phyloP scores from a whole-genome alignment of 2,329 filamentous ascomycete species.

The Scopulariopsis brevicaulis region DNA sequence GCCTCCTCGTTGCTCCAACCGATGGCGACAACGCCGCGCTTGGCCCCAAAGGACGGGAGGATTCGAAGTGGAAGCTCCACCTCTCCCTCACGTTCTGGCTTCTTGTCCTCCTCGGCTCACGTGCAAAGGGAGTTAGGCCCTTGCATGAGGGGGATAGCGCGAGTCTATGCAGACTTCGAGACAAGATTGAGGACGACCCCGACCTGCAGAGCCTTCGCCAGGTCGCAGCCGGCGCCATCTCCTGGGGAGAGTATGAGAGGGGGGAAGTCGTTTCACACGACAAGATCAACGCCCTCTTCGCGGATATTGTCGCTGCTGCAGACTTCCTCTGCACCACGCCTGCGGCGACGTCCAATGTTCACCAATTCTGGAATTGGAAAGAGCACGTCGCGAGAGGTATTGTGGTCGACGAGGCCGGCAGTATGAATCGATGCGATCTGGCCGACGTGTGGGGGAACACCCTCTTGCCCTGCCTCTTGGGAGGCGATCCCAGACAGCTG shows the following conservation, averaged over 20 bases:
- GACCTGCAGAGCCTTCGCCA: background rate
- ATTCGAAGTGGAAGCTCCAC: no score
- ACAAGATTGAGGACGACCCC: no score
- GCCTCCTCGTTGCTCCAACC: no score
- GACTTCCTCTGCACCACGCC: background rate
- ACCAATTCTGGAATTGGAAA: background rate
- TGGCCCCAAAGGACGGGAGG: no score
- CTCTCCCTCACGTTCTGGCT: no score
- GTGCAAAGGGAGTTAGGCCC: no score
- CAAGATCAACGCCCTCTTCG: background rate
- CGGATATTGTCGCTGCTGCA: background rate
- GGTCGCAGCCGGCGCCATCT: background rate
- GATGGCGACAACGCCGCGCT: no score
- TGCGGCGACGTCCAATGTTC: background rate
- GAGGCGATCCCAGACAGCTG: conserved; percentile 10
- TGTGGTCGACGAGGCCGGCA: background rate
- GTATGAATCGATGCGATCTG: background rate
- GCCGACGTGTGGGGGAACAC: conserved; percentile 12
- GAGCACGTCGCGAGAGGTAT: background rate
- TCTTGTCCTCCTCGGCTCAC: no score
- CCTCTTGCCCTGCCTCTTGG: conserved; percentile 10
- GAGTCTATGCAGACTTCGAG: no score
- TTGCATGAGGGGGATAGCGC: no score
- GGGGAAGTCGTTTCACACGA: background rate
- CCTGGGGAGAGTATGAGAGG: background rate